Base-by-base conservation (phyloP, 352 stramenopile species). In the Phytopythium boreale region DNA sequence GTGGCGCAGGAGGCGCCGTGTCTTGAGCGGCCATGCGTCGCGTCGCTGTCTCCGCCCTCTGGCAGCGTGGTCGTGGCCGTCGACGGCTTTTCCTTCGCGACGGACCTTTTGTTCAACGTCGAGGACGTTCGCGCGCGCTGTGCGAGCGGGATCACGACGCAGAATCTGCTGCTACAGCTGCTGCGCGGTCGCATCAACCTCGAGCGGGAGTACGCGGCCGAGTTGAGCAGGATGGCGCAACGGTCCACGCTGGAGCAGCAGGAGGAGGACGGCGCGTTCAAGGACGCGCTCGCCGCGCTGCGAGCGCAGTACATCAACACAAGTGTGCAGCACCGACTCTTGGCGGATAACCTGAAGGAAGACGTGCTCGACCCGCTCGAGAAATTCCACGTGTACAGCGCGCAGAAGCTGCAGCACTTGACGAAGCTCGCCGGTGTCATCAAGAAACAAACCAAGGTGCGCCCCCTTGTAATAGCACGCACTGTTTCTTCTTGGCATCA, bases 261-360 rank as follows among this genome's bases (percentile, higher is more conserved):
- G 22, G 81, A 87, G 44, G 62, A 79, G 24, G 31, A 60, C 55
- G 73, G 80, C 39, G 85, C 75, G 24, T 82, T 84, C 66, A 71
- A 82, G 46, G 73, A 76, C 44, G 84, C 87, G 3, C 74, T 93
- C 41, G 73, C 70, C 5, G 81, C 74, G 56, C 68, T 95, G 56
- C 74, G 75, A 56, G 77, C 80, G 4, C 87, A 93, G 70, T 95
- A 93, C 58, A 58, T 89, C 46, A 93, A 95, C 69, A 89, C 84
- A 41, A 92, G 87, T 39, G 84, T 91, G 52, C 87, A 95, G 68
- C 87, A 95, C 65, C 74, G 79, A 22, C 64, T 77, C 12, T 69
- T 95, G 6, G 87, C 87, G 0, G 79, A 79, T 24, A 93, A 83
- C 39, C 67, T 95, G 1, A 80, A 91, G 43, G 87, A 93, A 61